Conservation (phyloP, 352 stramenopile species). For the Globisporangium takayamanum region DNA sequence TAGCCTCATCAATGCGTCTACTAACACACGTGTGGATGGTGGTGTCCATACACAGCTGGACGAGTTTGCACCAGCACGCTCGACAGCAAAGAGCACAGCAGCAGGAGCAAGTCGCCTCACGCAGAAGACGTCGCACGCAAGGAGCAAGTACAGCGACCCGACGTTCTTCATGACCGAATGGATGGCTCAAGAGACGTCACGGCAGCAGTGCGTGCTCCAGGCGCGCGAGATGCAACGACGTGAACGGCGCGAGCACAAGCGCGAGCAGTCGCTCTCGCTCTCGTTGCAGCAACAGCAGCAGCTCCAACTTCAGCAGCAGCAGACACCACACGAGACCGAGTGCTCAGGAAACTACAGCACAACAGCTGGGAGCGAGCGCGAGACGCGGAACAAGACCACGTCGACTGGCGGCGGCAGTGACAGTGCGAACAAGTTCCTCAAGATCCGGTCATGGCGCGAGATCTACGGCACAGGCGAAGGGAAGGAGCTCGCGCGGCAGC, state of each 20-base stretch:
- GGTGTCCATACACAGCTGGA: conserved; percentile 19
- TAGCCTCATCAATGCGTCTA: neutral
- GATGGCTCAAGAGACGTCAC: conserved; percentile 34
- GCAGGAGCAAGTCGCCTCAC: neutral
- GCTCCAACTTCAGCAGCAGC: conserved; percentile 16
- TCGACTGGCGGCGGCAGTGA: conserved; percentile 4
- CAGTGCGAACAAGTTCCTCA: conserved; percentile 32
- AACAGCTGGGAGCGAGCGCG: neutral
- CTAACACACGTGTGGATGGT: neutral
- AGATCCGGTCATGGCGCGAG: conserved; percentile 55
- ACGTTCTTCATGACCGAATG: conserved; percentile 57
- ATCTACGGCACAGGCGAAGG: conserved; percentile 58
- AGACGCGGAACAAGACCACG: conserved; percentile 14
- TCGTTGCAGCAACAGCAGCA: conserved; percentile 12
- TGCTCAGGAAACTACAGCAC: conserved; percentile 15
- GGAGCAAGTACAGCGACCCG: conserved; percentile 55
- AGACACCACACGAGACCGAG: conserved; percentile 12
- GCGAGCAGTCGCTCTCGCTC: neutral
- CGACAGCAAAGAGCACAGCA: neutral
- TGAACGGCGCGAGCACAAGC: conserved; percentile 12
- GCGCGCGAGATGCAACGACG: conserved; percentile 25
- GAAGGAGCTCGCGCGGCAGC: conserved; percentile 36
- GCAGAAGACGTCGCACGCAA: conserved; percentile 12
- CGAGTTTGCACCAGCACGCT: conserved; percentile 18
- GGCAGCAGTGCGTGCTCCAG: conserved; percentile 25